A percentile compares a stretch with the other conserved stretches of the same genome.
phyloP scores from a whole-genome alignment of 495 filamentous ascomycete species.

The Oidiodendron maius region DNA sequence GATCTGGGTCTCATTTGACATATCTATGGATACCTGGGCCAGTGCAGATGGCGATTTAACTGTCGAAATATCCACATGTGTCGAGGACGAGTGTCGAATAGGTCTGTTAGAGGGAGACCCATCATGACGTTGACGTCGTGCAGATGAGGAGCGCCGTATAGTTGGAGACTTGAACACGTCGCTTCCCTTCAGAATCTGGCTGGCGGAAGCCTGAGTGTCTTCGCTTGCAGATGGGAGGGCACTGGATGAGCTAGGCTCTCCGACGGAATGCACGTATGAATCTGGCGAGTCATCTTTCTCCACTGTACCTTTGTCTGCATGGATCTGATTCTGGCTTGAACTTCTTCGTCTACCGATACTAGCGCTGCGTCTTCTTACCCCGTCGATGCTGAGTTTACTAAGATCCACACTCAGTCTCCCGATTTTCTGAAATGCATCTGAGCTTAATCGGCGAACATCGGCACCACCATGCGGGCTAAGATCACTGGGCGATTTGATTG shows the following conservation, averaged over 20 bases:
- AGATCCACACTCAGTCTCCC: constrained; percentile 46
- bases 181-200: constrained; percentile 80
- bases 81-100: constrained; percentile 10
- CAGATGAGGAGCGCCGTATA: constrained; percentile 43
- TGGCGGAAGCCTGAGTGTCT: constrained; percentile 72
- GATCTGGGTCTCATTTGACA: constrained; percentile 24
- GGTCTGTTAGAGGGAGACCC: not conserved
- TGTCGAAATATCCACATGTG: not conserved
- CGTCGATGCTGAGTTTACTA: constrained; percentile 31
- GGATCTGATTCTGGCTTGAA: constrained; percentile 30
- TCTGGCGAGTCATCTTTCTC: constrained; percentile 64
- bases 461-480: constrained; percentile 39
- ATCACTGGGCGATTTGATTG: constrained; percentile 38
- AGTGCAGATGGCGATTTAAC: constrained; percentile 18
- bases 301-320: constrained; percentile 35
- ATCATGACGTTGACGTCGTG: constrained; percentile 17
- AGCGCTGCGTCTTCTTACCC: constrained; percentile 46
- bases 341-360: constrained; percentile 50
- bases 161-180: constrained; percentile 88
- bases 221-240: constrained; percentile 65
- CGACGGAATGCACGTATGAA: constrained; percentile 70
- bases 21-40: constrained; percentile 31
- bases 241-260: constrained; percentile 54
- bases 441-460: constrained; percentile 39
- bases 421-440: constrained; percentile 37